Percentiles rank a stretch among this genome's conserved stretches.
phyloP scores from a whole-genome alignment of 2,329 filamentous ascomycete genomes.

The Monosporascus sp. region DNA sequence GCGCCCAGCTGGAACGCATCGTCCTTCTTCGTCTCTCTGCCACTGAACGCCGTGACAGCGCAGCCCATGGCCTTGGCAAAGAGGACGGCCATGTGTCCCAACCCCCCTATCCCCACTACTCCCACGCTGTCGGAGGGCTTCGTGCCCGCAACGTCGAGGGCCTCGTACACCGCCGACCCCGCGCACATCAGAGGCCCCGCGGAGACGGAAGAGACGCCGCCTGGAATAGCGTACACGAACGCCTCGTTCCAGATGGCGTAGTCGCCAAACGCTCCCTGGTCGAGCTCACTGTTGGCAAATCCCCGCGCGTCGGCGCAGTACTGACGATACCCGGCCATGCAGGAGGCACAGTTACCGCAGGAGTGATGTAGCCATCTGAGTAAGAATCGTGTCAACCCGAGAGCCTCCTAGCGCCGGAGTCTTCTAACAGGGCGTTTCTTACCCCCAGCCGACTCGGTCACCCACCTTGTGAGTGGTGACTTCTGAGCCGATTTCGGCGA shows the following conservation, averaged over 20 bases:
- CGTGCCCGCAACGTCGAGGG: conserved; percentile 18
- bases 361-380: conserved; percentile 9
- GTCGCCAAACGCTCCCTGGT: conserved; percentile 30
- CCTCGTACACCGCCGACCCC: conserved; percentile 36
- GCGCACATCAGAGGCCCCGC: conserved; percentile 42
- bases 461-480: conserved; percentile 25
- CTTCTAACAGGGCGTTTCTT: not conserved
- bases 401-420: not conserved
- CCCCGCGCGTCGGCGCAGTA: conserved; percentile 27
- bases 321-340: conserved; percentile 10
- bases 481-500: conserved; percentile 23
- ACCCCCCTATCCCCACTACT: conserved; percentile 51
- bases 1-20: conserved; percentile 10
- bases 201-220: conserved; percentile 28
- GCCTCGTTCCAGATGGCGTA: conserved; percentile 27
- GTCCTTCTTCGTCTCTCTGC: not conserved
- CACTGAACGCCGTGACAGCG: conserved; percentile 3
- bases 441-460: conserved; percentile 32
- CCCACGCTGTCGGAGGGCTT: conserved; percentile 25
- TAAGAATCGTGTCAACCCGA: not conserved
- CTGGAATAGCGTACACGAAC: conserved; percentile 34
- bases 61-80: conserved; percentile 57
- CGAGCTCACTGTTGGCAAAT: conserved; percentile 28
- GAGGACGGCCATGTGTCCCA: conserved; percentile 59
- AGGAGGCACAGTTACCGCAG: conserved; percentile 24